A percentile compares a stretch with the other conserved stretches of the same genome.
phyloP scores from a whole-genome alignment of 164 flowering plant genomes.

The Magnolia sinica region DNA sequence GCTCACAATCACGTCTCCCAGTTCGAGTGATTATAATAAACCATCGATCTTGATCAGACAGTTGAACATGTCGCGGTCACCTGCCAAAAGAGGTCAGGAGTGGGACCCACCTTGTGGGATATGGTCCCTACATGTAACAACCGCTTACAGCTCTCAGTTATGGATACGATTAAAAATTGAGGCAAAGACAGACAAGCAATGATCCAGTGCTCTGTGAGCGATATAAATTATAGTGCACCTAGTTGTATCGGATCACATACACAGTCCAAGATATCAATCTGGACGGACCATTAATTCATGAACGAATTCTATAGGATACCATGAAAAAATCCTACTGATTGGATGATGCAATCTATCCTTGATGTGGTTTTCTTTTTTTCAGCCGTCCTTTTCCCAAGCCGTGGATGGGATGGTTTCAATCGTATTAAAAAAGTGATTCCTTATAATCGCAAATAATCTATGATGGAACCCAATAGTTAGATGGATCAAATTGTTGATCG shows the following conservation, averaged over 20 bases:
- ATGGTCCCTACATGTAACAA: background rate
- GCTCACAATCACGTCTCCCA: background rate
- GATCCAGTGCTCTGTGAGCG: too few relatives aligned
- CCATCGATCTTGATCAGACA: background rate
- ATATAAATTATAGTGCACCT: background rate
- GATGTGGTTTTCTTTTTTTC: too few relatives aligned
- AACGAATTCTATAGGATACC: background rate
- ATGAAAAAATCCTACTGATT: background rate
- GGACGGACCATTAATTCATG: background rate
- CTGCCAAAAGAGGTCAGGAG: background rate
- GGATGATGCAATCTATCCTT: too few relatives aligned
- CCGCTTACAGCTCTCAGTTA: background rate
- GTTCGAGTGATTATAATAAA: background rate
- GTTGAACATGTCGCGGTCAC: background rate
- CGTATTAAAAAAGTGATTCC: too few relatives aligned
- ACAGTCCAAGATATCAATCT: background rate
- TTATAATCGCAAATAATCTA: too few relatives aligned
- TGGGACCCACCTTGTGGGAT: background rate
- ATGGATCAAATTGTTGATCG: too few relatives aligned
- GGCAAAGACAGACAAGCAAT: background rate
- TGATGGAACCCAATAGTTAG: too few relatives aligned
- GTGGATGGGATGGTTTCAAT: too few relatives aligned
- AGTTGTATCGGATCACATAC: background rate
- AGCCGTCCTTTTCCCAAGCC: too few relatives aligned
- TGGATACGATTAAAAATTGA: background rate